Base-by-base conservation (phyloP, 139 green algal genomes). In the Eudorina sp. region DNA sequence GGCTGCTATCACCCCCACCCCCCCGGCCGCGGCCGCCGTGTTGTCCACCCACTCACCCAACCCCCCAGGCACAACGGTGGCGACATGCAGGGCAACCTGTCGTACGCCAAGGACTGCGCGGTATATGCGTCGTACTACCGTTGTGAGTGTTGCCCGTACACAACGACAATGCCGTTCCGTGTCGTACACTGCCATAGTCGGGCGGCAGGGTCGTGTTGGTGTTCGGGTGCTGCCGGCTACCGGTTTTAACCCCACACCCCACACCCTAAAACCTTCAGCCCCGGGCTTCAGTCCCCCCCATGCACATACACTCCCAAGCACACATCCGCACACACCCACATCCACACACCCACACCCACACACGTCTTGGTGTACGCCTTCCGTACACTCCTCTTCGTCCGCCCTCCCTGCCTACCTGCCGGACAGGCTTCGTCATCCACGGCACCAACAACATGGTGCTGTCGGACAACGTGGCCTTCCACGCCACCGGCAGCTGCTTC, bases 391-490 rank as follows among this genome's bases (percentile, higher is more conserved):
- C 4, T 29, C 2, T 25, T 77, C 68, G 8, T 36, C 68, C 36
- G 13, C 34, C 40, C 68, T 53, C 36, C 36, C 31, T 77, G 11
- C 68, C 68, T 36, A 46, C 36, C 18, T 36, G 36, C 34, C 83
- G 31, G 43, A 25, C 62, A 83, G 78, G 86, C 46, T 79, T 83
- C 23, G 89, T 89, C 13, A 45, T 94, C 14, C 93, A 96, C 60
- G 92, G 87, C 62, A 94, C 91, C 78, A 89, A 60, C 79, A 48
- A 72, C 34, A 40, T 92, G 9, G 29, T 87, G 41, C 48, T 96
- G 19, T 38, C 82, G 19, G 85, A 88, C 76, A 95, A 95, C 34
- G 89, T 93, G 38, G 94, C 86, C 36, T 96, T 96, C 58, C 80
- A 96, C 73, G 82, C 43, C 11, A 4, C 51, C 0, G 94, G 94